Percentiles rank a stretch among this genome's conserved stretches.
Conservation (phyloP, 306 rosid species). For the Vigna nakashimae region DNA sequence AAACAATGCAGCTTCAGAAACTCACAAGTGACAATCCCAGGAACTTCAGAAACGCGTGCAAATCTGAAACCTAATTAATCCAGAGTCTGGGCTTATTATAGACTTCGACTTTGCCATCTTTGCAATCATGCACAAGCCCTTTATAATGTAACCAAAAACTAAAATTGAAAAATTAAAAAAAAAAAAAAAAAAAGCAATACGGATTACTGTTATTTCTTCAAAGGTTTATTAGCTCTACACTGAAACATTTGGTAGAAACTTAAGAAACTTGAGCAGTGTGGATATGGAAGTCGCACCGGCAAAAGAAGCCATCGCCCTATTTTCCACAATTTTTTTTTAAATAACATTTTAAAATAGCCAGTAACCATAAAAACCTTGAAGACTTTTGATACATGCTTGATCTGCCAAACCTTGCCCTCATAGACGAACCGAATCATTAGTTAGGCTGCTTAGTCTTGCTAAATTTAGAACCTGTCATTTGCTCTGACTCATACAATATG, state of each 20-base stretch:
- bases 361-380: slow-evolving; percentile 19
- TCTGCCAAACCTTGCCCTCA: slow-evolving; percentile 37
- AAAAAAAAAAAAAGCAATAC: not conserved
- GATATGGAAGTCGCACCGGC: slow-evolving; percentile 31
- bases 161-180: not conserved
- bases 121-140: slow-evolving; percentile 9
- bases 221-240: slow-evolving; percentile 13
- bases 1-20: not conserved
- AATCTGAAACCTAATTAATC: slow-evolving; percentile 11
- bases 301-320: not conserved
- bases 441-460: slow-evolving; percentile 51
- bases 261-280: slow-evolving; percentile 42
- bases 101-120: slow-evolving; percentile 25
- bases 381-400: slow-evolving; percentile 14
- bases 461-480: slow-evolving; percentile 79
- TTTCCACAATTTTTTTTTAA: slow-evolving; percentile 11
- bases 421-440: slow-evolving; percentile 37
- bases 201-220: slow-evolving; percentile 29
- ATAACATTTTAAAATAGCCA: slow-evolving; percentile 13
- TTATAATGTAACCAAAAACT: not conserved
- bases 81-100: not conserved
- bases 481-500: slow-evolving; percentile 77
- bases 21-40: slow-evolving; percentile 6
- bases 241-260: slow-evolving; percentile 19
- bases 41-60: not conserved